Evolutionary conservation across 164 flowering plant species (phyloP).

Genomic region (Kingdonia uniflora): DNA sequence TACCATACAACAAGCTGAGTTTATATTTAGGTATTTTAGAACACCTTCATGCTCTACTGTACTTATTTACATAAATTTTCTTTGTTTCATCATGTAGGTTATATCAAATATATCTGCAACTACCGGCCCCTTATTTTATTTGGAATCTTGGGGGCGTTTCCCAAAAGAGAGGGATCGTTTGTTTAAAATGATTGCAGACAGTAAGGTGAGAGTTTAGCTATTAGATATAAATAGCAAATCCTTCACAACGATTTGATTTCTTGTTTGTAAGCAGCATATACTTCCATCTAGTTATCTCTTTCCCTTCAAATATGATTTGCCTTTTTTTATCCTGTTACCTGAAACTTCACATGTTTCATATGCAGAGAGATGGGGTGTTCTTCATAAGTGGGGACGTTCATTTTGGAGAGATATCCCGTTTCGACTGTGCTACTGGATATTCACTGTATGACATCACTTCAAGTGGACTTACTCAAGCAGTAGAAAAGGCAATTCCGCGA

Average conservation of each 20-base stretch:
- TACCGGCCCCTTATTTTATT: conserved; percentile 42
- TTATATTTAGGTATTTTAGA: no score
- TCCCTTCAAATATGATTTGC: no score
- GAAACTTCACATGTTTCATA: not conserved
- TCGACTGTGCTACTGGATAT: conserved; percentile 57
- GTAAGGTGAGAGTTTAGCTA: conserved; percentile 34
- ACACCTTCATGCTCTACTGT: no score
- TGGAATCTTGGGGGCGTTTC: conserved; percentile 74
- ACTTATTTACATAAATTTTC: not conserved
- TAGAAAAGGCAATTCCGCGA: conserved; percentile 45
- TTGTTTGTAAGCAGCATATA: no score
- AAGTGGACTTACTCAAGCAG: conserved; percentile 73
- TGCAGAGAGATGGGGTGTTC: conserved; percentile 58
- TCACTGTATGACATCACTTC: conserved; percentile 66
- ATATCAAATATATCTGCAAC: conserved; percentile 67
- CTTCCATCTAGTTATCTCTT: no score
- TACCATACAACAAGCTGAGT: no score
- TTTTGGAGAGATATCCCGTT: conserved; percentile 63
- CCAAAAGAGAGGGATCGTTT: conserved; percentile 60
- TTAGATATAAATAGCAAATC: not conserved
- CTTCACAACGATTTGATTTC: not conserved
- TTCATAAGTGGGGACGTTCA: conserved; percentile 87
- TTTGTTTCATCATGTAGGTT: conserved; percentile 31
- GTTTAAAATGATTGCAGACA: conserved; percentile 38
- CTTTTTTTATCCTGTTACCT: no score